Conservation (phyloP, 1,139 yeast species). For the Saccharomyces hybrid region DNA sequence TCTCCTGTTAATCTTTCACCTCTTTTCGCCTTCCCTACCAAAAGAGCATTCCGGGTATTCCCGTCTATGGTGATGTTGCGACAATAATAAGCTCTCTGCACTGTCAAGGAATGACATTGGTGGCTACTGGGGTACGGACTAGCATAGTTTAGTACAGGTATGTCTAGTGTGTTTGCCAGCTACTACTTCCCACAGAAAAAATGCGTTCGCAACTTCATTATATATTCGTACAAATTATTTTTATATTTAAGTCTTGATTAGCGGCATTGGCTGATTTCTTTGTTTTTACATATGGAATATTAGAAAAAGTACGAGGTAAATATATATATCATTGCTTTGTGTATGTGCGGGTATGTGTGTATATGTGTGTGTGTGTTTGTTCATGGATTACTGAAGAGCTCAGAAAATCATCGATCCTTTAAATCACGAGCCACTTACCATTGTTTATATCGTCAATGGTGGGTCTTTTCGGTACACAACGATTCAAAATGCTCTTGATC, state of each 20-base stretch:
- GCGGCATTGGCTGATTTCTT: neutral
- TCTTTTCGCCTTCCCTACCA: neutral
- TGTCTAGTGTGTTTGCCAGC: no score
- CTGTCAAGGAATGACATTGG: neutral
- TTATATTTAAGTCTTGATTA: neutral
- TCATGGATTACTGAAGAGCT: no score
- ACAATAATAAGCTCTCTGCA: neutral
- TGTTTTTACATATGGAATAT: no score
- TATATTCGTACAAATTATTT: no score
- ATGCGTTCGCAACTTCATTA: no score
- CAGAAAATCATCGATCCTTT: neutral
- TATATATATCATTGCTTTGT: no score
- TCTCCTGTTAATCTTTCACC: neutral
- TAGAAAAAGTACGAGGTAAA: no score
- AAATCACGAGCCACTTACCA: conserved; percentile 54
- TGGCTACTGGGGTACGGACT: no score
- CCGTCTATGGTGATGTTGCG: neutral
- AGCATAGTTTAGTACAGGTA: no score
- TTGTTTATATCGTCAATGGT: conserved; percentile 59
- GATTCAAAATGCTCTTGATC: conserved; percentile 55
- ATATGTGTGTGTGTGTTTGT: no score
- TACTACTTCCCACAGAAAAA: no score
- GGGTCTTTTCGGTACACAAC: conserved; percentile 61
- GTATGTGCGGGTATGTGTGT: no score
- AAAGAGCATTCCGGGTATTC: neutral